Evolutionary conservation across 306 rosid species (phyloP).

Genomic region (Vigna unguiculata): DNA sequence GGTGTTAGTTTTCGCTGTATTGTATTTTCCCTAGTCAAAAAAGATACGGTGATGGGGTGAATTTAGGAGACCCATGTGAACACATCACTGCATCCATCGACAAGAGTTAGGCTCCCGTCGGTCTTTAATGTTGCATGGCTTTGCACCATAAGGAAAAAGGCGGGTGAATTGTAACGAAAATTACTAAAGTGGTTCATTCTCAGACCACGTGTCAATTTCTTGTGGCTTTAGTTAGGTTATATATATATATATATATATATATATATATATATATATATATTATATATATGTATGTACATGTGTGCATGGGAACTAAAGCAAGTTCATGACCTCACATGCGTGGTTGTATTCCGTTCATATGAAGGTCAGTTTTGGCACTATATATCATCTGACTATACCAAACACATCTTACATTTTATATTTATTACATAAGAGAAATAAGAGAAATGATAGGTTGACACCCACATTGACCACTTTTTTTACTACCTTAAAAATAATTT

Average conservation of each 20-base stretch:
- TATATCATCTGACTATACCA: neutral
- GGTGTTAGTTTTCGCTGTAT: neutral
- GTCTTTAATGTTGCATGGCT: slow-evolving; percentile 17
- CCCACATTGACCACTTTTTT: too few species aligned
- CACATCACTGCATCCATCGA: neutral
- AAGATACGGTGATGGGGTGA: neutral
- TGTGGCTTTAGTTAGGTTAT: slow-evolving; percentile 35
- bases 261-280: too few species aligned
- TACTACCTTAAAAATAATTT: too few species aligned
- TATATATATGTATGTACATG: too few species aligned
- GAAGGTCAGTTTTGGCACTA: slow-evolving; percentile 5
- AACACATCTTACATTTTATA: neutral
- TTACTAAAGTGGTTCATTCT: neutral
- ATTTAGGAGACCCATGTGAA: slow-evolving; percentile 12
- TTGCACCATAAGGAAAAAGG: neutral
- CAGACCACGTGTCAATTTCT: slow-evolving; percentile 34
- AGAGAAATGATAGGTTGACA: too few species aligned
- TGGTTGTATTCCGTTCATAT: slow-evolving; percentile 42
- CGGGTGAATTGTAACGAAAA: slow-evolving; percentile 8
- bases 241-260: neutral
- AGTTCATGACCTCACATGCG: slow-evolving; percentile 29
- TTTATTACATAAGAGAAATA: too few species aligned
- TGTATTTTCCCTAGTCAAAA: neutral
- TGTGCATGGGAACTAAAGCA: slow-evolving; percentile 23
- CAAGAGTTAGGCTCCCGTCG: slow-evolving; percentile 26